phyloP scores from a whole-genome alignment of 1,284 basidiomycete species.

The Ustilago trichophora region DNA sequence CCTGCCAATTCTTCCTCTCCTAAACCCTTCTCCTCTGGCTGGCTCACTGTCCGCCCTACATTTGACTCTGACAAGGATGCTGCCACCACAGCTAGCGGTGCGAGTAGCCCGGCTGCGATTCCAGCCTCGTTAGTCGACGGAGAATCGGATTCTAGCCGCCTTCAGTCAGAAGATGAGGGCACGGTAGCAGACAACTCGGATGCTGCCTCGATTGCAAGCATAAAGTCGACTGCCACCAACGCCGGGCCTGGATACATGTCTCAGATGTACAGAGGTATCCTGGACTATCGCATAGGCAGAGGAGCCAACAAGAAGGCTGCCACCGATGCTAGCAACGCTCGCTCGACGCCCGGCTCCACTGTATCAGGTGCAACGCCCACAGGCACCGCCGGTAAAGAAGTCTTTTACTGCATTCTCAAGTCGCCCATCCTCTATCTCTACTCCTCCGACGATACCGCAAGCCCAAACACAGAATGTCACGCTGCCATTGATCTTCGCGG shows the following conservation, averaged over 20 bases:
- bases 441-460: slow-evolving; percentile 54
- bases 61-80: slow-evolving; percentile 45
- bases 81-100: background rate
- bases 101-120: slow-evolving; percentile 7
- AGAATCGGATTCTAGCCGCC: slow-evolving; percentile 23
- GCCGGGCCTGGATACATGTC: slow-evolving; percentile 52
- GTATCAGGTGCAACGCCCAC: slow-evolving; percentile 13
- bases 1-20: slow-evolving; percentile 15
- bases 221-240: slow-evolving; percentile 1
- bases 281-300: slow-evolving; percentile 50
- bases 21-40: slow-evolving; percentile 51
- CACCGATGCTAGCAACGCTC: slow-evolving; percentile 3
- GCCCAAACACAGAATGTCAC: slow-evolving; percentile 56
- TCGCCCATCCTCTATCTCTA: slow-evolving; percentile 64
- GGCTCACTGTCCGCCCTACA: slow-evolving; percentile 49
- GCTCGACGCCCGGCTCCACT: slow-evolving; percentile 7
- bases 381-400: slow-evolving; percentile 41
- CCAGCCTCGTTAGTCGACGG: slow-evolving; percentile 22
- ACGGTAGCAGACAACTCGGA: slow-evolving; percentile 4
- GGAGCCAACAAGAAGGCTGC: slow-evolving; percentile 13
- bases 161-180: slow-evolving; percentile 20
- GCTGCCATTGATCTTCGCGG: slow-evolving; percentile 62
- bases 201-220: background rate
- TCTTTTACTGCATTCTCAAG: slow-evolving; percentile 61
- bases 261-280: slow-evolving; percentile 58